These are phyloP conservation scores for Cryptococcus sp. DNA, from an alignment of 1,284 basidiomycete species.

Conservation along the genomic window DNA sequence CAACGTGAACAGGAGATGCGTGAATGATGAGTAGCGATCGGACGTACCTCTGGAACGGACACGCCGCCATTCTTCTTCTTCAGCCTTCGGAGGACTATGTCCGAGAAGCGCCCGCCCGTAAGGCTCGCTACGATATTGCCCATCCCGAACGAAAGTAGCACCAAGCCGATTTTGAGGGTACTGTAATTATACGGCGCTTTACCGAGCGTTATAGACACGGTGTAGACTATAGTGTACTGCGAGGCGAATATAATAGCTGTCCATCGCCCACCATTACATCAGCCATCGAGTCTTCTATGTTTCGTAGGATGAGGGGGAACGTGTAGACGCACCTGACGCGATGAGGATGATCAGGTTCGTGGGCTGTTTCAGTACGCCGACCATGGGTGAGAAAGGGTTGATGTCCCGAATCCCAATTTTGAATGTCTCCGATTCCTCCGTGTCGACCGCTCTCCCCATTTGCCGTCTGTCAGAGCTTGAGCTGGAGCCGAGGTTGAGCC, in stretches of 20 bases:
- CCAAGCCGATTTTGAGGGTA: slow-evolving; percentile 70
- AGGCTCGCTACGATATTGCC: slow-evolving; percentile 71
- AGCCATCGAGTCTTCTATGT: background rate
- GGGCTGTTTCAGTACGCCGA: slow-evolving; percentile 60
- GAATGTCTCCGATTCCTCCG: slow-evolving; percentile 51
- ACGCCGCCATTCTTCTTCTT: slow-evolving; percentile 65
- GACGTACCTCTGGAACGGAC: slow-evolving; percentile 65
- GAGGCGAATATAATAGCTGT: slow-evolving; percentile 69
- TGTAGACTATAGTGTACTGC: slow-evolving; percentile 67
- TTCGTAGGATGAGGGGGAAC: background rate
- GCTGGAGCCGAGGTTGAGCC: slow-evolving; percentile 7
- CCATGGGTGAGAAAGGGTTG: slow-evolving; percentile 68
- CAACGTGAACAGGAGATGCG: no score
- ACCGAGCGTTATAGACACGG: slow-evolving; percentile 64
- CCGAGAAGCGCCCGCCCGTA: slow-evolving; percentile 75
- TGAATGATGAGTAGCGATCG: no score
- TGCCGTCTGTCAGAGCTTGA: slow-evolving; percentile 1
- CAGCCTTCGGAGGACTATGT: slow-evolving; percentile 62
- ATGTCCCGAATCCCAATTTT: slow-evolving; percentile 68
- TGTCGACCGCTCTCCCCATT: slow-evolving; percentile 10
- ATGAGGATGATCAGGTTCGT: slow-evolving; percentile 70
- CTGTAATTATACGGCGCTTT: slow-evolving; percentile 66
- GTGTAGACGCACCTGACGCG: slow-evolving; percentile 63
- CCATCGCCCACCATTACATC: background rate
- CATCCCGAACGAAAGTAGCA: slow-evolving; percentile 70